Conservation (phyloP, 2,329 filamentous ascomycete genomes). For the Escovopsis sp. region DNA sequence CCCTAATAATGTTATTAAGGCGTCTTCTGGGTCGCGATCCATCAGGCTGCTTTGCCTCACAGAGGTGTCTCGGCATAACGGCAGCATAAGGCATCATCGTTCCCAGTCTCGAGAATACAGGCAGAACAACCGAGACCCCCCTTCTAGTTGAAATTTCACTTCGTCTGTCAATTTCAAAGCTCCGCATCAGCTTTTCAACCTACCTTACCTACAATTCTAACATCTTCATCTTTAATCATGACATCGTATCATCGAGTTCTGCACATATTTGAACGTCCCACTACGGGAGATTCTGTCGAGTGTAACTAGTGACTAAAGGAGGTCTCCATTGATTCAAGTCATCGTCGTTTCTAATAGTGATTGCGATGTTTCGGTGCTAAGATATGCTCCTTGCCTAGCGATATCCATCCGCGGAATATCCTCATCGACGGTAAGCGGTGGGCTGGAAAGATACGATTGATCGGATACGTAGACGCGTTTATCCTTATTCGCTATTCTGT, state of each 20-base stretch:
- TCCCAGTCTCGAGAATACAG: too few species aligned
- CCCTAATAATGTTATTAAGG: too few species aligned
- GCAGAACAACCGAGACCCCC: too few species aligned
- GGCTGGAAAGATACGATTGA: conserved; percentile 5
- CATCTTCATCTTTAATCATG: not conserved
- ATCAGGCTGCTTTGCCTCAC: too few species aligned
- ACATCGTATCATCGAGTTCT: conserved; percentile 6
- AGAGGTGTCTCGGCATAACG: too few species aligned
- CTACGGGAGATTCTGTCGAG: conserved; percentile 3
- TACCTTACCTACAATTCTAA: not conserved
- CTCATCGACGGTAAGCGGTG: conserved; percentile 4
- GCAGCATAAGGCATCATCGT: too few species aligned
- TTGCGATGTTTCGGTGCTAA: too few species aligned
- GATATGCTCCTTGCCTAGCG: not conserved
- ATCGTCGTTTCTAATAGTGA: not conserved
- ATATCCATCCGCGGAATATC: conserved; percentile 5
- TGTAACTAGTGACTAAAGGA: conserved; percentile 4
- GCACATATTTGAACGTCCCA: conserved; percentile 3
- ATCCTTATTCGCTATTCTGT: conserved; percentile 8
- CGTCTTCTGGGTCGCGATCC: too few species aligned
- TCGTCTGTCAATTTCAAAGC: not conserved
- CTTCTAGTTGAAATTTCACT: too few species aligned
- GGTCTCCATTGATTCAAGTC: too few species aligned
- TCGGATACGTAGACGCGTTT: conserved; percentile 7
- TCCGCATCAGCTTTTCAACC: not conserved